A percentile compares a stretch with the other conserved stretches of the same genome.
These are phyloP conservation scores for Ganoderma sinense DNA, from an alignment of 1,284 basidiomycete genomes.

Conservation along the genomic window DNA sequence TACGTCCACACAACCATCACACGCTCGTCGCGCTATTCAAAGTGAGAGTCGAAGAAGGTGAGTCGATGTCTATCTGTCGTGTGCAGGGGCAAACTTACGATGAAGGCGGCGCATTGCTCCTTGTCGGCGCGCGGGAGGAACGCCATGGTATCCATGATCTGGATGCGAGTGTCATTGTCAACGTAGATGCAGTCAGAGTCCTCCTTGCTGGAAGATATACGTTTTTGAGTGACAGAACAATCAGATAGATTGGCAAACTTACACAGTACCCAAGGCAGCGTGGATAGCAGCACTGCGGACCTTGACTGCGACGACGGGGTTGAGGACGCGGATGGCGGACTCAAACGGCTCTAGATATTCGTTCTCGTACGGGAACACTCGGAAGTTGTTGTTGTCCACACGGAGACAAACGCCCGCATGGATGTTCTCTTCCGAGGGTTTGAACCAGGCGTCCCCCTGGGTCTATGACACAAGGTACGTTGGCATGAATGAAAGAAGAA, in stretches of 20 bases:
- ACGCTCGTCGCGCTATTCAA: slow-evolving; percentile 69
- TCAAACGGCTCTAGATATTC: slow-evolving; percentile 69
- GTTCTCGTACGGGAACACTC: slow-evolving; percentile 76
- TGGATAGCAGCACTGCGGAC: slow-evolving; percentile 81
- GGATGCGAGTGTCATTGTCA: slow-evolving; percentile 65
- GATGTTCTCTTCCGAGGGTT: slow-evolving; percentile 75
- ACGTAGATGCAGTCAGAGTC: slow-evolving; percentile 62
- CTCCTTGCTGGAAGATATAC: slow-evolving; percentile 48
- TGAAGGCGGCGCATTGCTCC: slow-evolving; percentile 87
- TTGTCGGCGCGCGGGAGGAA: slow-evolving; percentile 66
- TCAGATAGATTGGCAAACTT: slow-evolving; percentile 41
- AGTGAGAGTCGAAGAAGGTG: background rate
- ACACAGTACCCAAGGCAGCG: slow-evolving; percentile 76
- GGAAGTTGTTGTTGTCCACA: slow-evolving; percentile 64
- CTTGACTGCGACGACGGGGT: slow-evolving; percentile 86
- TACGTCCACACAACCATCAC: slow-evolving; percentile 83
- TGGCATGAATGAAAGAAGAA: background rate
- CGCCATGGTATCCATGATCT: slow-evolving; percentile 67
- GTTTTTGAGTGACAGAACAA: background rate
- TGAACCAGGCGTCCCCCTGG: slow-evolving; percentile 79
- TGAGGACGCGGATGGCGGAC: slow-evolving; percentile 73
- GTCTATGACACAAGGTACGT: slow-evolving; percentile 50
- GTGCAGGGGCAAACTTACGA: slow-evolving; percentile 51
- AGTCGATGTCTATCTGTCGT: too few species aligned
- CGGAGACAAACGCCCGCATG: slow-evolving; percentile 74